Evolutionary conservation across 129 eudicot species (phyloP).

Genomic region (Pulicaria dysenterica): DNA sequence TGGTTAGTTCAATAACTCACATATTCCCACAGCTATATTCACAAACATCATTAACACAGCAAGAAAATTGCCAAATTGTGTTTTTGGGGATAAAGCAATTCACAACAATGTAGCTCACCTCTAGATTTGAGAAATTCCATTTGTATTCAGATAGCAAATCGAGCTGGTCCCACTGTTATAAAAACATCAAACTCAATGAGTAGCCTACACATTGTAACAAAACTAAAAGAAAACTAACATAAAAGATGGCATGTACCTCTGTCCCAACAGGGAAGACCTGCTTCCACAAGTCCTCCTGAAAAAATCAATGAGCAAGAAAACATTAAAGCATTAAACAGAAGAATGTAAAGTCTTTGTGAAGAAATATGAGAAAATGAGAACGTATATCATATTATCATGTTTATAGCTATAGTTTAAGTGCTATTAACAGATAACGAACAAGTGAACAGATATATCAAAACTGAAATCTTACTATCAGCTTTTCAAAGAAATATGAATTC

Average conservation of each 20-base stretch:
- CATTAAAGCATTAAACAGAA: background rate
- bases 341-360: background rate
- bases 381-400: constrained; percentile 14
- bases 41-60: background rate
- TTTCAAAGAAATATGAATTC: background rate
- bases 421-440: background rate
- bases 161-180: constrained; percentile 90
- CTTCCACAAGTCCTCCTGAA: constrained; percentile 95
- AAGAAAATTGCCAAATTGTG: background rate
- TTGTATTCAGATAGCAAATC: constrained; percentile 87
- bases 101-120: constrained; percentile 54
- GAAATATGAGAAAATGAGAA: background rate
- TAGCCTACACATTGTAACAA: background rate
- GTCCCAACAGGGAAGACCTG: constrained; percentile 96
- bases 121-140: constrained; percentile 85
- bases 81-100: background rate
- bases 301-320: constrained; percentile 19
- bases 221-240: background rate
- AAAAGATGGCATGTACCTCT: constrained; percentile 56
- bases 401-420: background rate
- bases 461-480: background rate
- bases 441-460: background rate
- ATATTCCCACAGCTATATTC: background rate
- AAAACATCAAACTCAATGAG: constrained; percentile 6
- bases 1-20: background rate